A percentile compares a stretch with the other conserved stretches of the same genome.
Evolutionary conservation across 106 monocot species (phyloP).

Genomic region (Agapanthus africanus): DNA sequence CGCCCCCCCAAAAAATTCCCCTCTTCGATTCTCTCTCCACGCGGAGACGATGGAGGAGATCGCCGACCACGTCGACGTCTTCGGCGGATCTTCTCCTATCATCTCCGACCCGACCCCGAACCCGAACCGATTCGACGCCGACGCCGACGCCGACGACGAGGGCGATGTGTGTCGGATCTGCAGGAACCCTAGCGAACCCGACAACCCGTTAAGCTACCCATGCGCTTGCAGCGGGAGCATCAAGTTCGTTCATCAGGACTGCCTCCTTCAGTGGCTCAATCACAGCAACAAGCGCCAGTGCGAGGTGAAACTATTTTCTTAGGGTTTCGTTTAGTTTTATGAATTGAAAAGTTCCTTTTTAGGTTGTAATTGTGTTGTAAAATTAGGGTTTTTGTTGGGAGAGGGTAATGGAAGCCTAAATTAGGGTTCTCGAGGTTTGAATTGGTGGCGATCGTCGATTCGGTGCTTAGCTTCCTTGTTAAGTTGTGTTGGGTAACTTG

Average conservation of each 20-base stretch:
- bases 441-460: too few species aligned
- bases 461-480: too few species aligned
- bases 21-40: too few species aligned
- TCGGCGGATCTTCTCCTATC: background rate
- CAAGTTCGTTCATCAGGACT: conserved; percentile 98
- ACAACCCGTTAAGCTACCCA: conserved; percentile 83
- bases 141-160: conserved; percentile 86
- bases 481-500: too few species aligned
- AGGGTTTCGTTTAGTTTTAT: too few species aligned
- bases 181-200: conserved; percentile 76
- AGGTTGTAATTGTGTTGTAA: too few species aligned
- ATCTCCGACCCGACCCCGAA: background rate
- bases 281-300: conserved; percentile 98
- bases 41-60: conserved; percentile 23
- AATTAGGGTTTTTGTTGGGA: too few species aligned
- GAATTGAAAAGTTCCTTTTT: too few species aligned
- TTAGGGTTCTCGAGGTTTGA: too few species aligned
- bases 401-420: too few species aligned
- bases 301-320: too few species aligned
- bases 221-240: conserved; percentile 99
- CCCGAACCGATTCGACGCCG: conserved; percentile 27
- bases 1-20: too few species aligned
- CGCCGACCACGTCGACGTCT: conserved; percentile 5
- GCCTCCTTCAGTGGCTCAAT: conserved; percentile 98
- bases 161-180: conserved; percentile 99